These are phyloP conservation scores for Butyriboletus loyo DNA, from an alignment of 768 basidiomycete species.

Conservation along the genomic window DNA sequence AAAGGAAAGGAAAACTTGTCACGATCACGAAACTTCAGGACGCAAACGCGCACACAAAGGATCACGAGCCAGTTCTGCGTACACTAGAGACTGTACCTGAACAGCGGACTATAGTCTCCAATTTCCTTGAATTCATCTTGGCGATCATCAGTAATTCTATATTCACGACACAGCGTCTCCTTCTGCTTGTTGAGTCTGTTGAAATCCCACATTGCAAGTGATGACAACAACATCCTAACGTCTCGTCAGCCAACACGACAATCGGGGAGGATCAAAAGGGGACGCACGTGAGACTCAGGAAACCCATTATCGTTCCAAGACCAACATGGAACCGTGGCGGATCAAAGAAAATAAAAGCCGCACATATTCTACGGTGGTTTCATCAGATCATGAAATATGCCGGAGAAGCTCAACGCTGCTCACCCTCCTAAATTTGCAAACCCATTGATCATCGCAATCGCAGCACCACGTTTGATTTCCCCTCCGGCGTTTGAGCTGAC, in stretches of 20 bases:
- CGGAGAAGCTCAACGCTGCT: slow-evolving; percentile 19
- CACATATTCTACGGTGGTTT: slow-evolving; percentile 31
- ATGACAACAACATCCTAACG: slow-evolving; percentile 37
- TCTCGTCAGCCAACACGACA: slow-evolving; percentile 26
- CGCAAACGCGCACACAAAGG: background rate
- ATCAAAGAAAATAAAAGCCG: slow-evolving; percentile 40
- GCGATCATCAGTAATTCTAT: slow-evolving; percentile 40
- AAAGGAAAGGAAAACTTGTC: background rate
- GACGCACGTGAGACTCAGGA: slow-evolving; percentile 24
- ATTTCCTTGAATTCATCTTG: slow-evolving; percentile 40
- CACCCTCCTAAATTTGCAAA: slow-evolving; percentile 54
- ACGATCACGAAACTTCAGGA: background rate
- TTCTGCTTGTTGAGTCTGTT: slow-evolving; percentile 47
- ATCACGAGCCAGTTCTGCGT: background rate
- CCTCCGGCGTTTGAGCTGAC: slow-evolving; percentile 52
- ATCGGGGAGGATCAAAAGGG: slow-evolving; percentile 4
- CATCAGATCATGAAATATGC: background rate
- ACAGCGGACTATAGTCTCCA: slow-evolving; percentile 54
- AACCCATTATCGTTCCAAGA: slow-evolving; percentile 27
- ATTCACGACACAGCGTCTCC: slow-evolving; percentile 38
- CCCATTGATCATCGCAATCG: slow-evolving; percentile 50
- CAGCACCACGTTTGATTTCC: slow-evolving; percentile 46
- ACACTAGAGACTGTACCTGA: slow-evolving; percentile 36
- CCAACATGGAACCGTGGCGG: slow-evolving; percentile 37
- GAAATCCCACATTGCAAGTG: slow-evolving; percentile 45